Conservation (phyloP, 345 rosid genomes). For the Diplotaxis tenuifolia region DNA sequence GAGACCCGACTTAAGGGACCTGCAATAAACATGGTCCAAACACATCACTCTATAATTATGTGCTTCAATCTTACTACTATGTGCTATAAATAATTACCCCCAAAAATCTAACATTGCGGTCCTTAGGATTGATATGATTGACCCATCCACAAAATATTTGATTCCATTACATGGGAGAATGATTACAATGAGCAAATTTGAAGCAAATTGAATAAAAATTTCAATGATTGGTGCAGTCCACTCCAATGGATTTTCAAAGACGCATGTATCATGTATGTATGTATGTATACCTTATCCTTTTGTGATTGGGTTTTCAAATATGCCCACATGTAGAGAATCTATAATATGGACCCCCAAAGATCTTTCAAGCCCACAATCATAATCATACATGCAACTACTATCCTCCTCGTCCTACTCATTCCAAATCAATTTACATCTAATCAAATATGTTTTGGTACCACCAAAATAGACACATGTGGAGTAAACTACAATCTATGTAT, state of each 20-base stretch:
- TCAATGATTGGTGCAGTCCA: slow-evolving; percentile 27
- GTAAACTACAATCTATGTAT: slow-evolving; percentile 5
- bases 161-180: slow-evolving; percentile 32
- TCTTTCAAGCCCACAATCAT: slow-evolving; percentile 32
- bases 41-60: background rate
- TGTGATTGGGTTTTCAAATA: slow-evolving; percentile 22
- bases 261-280: background rate
- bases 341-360: slow-evolving; percentile 27
- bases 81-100: slow-evolving; percentile 11
- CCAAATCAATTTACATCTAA: slow-evolving; percentile 6
- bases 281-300: slow-evolving; percentile 11
- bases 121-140: slow-evolving; percentile 38
- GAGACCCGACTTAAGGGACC: no score
- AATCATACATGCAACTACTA: slow-evolving; percentile 10
- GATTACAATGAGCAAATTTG: slow-evolving; percentile 20
- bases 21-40: no score
- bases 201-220: background rate
- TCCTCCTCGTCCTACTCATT: slow-evolving; percentile 4
- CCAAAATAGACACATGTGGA: slow-evolving; percentile 11
- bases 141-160: slow-evolving; percentile 29
- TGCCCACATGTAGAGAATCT: slow-evolving; percentile 27
- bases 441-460: slow-evolving; percentile 22
- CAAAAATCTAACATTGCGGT: slow-evolving; percentile 33
- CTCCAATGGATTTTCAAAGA: slow-evolving; percentile 11
- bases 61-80: slow-evolving; percentile 7